Conservation (phyloP, 495 filamentous ascomycete genomes). For the Glonium stellatum region DNA sequence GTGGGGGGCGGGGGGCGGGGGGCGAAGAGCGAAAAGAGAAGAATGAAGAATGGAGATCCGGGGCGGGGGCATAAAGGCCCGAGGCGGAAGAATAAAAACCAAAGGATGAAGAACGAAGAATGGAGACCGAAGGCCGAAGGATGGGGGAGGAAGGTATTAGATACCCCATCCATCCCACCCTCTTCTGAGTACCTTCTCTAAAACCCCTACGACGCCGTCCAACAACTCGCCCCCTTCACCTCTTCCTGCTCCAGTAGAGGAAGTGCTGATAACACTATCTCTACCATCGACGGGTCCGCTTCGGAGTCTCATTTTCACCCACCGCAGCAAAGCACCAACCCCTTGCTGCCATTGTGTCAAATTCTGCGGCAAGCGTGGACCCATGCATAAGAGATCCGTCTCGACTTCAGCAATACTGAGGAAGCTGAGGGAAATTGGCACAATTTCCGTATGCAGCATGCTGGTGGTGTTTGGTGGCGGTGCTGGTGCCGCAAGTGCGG, state of each 20-base stretch:
- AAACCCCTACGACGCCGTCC: slow-evolving; percentile 18
- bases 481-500: slow-evolving; percentile 6
- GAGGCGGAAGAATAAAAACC: too few relatives aligned
- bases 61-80: too few relatives aligned
- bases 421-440: slow-evolving; percentile 12
- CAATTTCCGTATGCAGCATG: slow-evolving; percentile 24
- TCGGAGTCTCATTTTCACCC: slow-evolving; percentile 29
- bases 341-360: slow-evolving; percentile 28
- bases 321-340: slow-evolving; percentile 18
- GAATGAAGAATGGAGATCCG: too few relatives aligned
- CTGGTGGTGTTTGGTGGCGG: slow-evolving; percentile 7
- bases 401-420: slow-evolving; percentile 16
- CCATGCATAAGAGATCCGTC: slow-evolving; percentile 14
- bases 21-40: too few relatives aligned
- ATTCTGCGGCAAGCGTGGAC: slow-evolving; percentile 19
- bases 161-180: slow-evolving; percentile 26
- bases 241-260: slow-evolving; percentile 17
- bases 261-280: slow-evolving; percentile 13
- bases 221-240: slow-evolving; percentile 24
- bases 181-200: slow-evolving; percentile 22
- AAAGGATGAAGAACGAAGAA: too few relatives aligned
- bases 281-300: slow-evolving; percentile 15
- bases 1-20: too few relatives aligned
- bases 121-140: too few relatives aligned
- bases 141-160: slow-evolving; percentile 1